These are phyloP conservation scores for Cladorrhinum samala DNA, from an alignment of 495 filamentous ascomycete species.

Conservation along the genomic window DNA sequence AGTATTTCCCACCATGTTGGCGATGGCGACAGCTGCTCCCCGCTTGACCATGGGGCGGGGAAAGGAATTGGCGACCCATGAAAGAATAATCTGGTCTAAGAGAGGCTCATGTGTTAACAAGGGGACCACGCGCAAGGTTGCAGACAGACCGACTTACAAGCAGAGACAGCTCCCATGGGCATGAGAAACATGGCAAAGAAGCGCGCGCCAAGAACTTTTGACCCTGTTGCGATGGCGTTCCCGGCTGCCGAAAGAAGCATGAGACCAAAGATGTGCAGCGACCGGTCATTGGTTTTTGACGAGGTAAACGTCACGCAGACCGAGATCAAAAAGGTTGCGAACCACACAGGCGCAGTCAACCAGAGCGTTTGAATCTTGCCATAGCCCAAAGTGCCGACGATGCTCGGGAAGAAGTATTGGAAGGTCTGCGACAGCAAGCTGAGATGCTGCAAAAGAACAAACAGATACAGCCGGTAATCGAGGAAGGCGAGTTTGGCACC, in stretches of 20 bases:
- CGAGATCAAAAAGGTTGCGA: slow-evolving; percentile 29
- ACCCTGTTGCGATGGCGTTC: slow-evolving; percentile 43
- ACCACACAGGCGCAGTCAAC: slow-evolving; percentile 48
- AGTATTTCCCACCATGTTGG: slow-evolving; percentile 49
- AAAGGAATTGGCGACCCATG: slow-evolving; percentile 50
- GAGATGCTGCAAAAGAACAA: slow-evolving; percentile 41
- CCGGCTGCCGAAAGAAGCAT: slow-evolving; percentile 43
- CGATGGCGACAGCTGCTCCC: slow-evolving; percentile 47
- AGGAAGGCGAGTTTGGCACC: slow-evolving; percentile 33
- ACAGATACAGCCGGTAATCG: slow-evolving; percentile 41
- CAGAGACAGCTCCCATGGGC: slow-evolving; percentile 43
- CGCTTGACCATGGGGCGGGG: slow-evolving; percentile 49
- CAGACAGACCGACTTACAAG: slow-evolving; percentile 24
- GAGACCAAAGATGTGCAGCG: slow-evolving; percentile 39
- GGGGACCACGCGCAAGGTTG: neutral
- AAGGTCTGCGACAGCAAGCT: slow-evolving; percentile 38
- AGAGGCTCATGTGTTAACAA: neutral
- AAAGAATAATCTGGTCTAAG: slow-evolving; percentile 42
- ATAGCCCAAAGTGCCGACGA: slow-evolving; percentile 48
- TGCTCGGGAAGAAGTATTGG: slow-evolving; percentile 51
- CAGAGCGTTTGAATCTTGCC: slow-evolving; percentile 45
- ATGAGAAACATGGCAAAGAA: slow-evolving; percentile 49
- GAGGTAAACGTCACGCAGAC: slow-evolving; percentile 35
- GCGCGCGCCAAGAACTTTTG: slow-evolving; percentile 38
- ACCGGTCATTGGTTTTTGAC: slow-evolving; percentile 35